phyloP scores from a whole-genome alignment of 768 basidiomycete genomes.

The Suillus bovinus region DNA sequence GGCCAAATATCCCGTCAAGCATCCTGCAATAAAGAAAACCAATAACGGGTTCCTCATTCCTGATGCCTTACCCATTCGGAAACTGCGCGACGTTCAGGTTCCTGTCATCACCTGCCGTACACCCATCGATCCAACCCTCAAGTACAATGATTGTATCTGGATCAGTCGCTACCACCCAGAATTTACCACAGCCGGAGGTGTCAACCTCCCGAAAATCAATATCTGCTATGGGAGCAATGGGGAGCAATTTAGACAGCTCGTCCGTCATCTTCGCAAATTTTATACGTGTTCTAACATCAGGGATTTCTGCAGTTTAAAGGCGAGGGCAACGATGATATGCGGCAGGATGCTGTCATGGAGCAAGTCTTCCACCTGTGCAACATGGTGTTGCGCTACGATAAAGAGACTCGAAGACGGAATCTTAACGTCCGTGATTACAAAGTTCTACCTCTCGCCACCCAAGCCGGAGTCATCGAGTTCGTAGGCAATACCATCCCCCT shows the following conservation, averaged over 20 bases:
- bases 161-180: slow-evolving; percentile 59
- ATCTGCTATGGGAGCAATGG: slow-evolving; percentile 71
- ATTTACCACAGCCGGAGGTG: slow-evolving; percentile 73
- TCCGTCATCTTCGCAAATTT: slow-evolving; percentile 36
- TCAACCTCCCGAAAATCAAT: slow-evolving; percentile 81
- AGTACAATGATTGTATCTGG: slow-evolving; percentile 71
- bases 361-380: slow-evolving; percentile 95
- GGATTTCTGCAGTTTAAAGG: slow-evolving; percentile 78
- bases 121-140: slow-evolving; percentile 65
- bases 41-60: slow-evolving; percentile 45
- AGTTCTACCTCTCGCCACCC: slow-evolving; percentile 79
- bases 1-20: slow-evolving; percentile 62
- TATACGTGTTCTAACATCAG: neutral
- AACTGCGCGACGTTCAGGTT: slow-evolving; percentile 58
- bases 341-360: slow-evolving; percentile 99
- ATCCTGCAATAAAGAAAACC: slow-evolving; percentile 22
- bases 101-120: slow-evolving; percentile 80
- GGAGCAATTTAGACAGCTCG: slow-evolving; percentile 72
- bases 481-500: slow-evolving; percentile 77
- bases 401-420: slow-evolving; percentile 71
- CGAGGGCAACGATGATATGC: slow-evolving; percentile 84
- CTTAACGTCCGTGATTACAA: slow-evolving; percentile 83
- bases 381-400: slow-evolving; percentile 67
- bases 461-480: slow-evolving; percentile 89
- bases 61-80: slow-evolving; percentile 42